phyloP scores from a whole-genome alignment of 2,329 filamentous ascomycete species.

The Penicillium sp. region DNA sequence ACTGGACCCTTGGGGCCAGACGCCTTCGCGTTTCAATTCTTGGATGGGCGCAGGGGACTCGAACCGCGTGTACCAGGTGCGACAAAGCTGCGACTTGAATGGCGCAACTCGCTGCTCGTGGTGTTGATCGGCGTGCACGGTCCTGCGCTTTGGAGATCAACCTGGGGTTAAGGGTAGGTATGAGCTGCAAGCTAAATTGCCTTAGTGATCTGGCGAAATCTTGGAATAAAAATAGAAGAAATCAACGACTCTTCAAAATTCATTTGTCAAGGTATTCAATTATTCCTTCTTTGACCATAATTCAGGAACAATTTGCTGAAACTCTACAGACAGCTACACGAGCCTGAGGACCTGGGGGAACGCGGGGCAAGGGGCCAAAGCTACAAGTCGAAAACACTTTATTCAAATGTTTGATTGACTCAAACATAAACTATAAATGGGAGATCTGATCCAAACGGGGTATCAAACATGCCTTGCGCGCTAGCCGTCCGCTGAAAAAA shows the following conservation, averaged over 20 bases:
- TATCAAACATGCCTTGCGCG: slow-evolving; percentile 6
- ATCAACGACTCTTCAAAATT: background rate
- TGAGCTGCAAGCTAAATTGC: background rate
- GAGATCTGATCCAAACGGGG: background rate
- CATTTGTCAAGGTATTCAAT: background rate
- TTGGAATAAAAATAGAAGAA: background rate
- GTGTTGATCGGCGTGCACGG: slow-evolving; percentile 15
- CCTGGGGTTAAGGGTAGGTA: background rate
- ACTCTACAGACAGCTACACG: background rate
- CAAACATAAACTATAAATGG: background rate
- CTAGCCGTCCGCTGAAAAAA: background rate
- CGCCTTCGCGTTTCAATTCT: background rate
- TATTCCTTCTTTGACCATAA: background rate
- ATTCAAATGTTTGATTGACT: background rate
- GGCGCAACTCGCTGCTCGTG: slow-evolving; percentile 6
- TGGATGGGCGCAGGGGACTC: background rate
- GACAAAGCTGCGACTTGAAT: slow-evolving; percentile 4
- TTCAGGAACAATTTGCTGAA: background rate
- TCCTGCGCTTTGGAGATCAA: slow-evolving; percentile 6
- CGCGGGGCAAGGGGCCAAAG: slow-evolving; percentile 14
- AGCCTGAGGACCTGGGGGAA: background rate
- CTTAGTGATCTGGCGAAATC: background rate
- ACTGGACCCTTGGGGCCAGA: background rate
- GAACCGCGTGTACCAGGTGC: slow-evolving; percentile 29
- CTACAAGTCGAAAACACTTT: background rate